Percentiles rank a stretch among this genome's conserved stretches.
These are phyloP conservation scores for Hemileia vastatrix DNA, from an alignment of 1,284 basidiomycete species.

Conservation along the genomic window DNA sequence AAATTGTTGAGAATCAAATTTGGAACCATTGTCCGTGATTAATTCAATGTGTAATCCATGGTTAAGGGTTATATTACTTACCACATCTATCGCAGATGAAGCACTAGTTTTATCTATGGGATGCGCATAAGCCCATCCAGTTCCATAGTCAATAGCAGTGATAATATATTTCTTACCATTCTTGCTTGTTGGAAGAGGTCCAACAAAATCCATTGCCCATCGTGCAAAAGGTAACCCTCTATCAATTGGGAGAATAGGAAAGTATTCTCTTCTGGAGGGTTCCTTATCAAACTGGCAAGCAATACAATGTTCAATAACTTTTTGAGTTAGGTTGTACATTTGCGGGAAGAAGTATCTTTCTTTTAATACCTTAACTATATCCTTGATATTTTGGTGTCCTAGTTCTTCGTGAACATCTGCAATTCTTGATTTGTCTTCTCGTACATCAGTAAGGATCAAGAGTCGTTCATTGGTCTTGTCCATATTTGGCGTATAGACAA, in stretches of 20 bases:
- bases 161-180: constrained; percentile 1
- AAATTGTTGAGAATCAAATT: not conserved
- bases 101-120: not conserved
- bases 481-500: too few species aligned
- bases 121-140: constrained; percentile 8
- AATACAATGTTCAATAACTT: not conserved
- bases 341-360: not conserved
- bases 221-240: not conserved
- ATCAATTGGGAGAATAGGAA: not conserved
- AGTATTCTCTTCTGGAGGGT: not conserved
- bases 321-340: not conserved
- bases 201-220: constrained; percentile 12
- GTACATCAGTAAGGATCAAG: not conserved
- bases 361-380: not conserved
- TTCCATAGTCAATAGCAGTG: constrained; percentile 9
- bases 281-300: not conserved
- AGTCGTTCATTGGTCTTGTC: not conserved
- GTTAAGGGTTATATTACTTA: not conserved
- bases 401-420: not conserved
- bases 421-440: not conserved
- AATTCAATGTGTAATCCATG: constrained; percentile 1
- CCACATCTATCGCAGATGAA: not conserved
- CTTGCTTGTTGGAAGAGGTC: not conserved
- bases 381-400: not conserved
- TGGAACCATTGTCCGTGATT: constrained; percentile 3